These are phyloP conservation scores for Juncus inflexus DNA, from an alignment of 176 grass and related monocot species.

Conservation along the genomic window DNA sequence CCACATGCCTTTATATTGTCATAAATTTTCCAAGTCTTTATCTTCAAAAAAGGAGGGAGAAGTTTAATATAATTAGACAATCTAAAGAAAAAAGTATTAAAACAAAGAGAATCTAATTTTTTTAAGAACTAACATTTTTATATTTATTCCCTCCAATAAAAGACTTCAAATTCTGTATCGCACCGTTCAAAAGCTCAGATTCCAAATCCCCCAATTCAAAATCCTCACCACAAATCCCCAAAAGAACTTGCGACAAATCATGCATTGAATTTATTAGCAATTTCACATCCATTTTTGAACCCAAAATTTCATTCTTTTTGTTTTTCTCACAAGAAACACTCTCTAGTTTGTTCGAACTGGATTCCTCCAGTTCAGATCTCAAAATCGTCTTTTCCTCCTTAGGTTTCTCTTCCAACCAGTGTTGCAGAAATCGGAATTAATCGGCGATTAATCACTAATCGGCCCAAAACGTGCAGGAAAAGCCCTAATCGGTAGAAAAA, in stretches of 20 bases:
- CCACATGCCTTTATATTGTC: slow-evolving; percentile 1
- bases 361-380: slow-evolving; percentile 5
- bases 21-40: slow-evolving; percentile 15
- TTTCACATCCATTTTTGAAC: background rate
- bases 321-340: no score
- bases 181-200: slow-evolving; percentile 39
- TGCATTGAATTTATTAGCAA: slow-evolving; percentile 48
- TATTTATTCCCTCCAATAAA: slow-evolving; percentile 31
- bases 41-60: slow-evolving; percentile 1
- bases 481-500: no score
- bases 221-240: slow-evolving; percentile 35
- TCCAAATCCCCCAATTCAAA: slow-evolving; percentile 45
- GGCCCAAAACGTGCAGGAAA: no score
- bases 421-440: no score
- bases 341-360: slow-evolving; percentile 2
- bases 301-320: background rate
- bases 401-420: slow-evolving; percentile 20
- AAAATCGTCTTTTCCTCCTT: slow-evolving; percentile 28
- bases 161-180: slow-evolving; percentile 55
- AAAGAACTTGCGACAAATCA: slow-evolving; percentile 43
- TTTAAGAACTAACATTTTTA: background rate
- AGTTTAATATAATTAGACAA: background rate
- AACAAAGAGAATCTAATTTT: no score
- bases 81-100: background rate
- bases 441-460: no score